phyloP scores from a whole-genome alignment of 179 eudicot genomes.

The Silene vulgaris region DNA sequence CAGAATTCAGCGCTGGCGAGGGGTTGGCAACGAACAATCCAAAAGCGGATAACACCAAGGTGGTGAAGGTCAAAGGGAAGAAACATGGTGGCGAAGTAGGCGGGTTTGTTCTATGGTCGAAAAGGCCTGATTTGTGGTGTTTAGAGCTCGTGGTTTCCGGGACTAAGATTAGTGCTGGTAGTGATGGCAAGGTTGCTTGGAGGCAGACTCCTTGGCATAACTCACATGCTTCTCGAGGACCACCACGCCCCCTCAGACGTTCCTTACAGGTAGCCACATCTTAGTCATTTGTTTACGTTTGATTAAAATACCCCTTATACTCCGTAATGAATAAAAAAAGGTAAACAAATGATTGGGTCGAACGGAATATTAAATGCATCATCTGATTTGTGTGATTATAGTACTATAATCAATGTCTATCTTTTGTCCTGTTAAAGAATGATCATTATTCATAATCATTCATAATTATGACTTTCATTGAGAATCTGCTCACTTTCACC shows the following conservation, averaged over 20 bases:
- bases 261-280: slow-evolving; percentile 59
- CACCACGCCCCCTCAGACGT: slow-evolving; percentile 84
- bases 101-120: slow-evolving; percentile 86
- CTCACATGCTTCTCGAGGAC: slow-evolving; percentile 85
- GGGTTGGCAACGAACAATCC: slow-evolving; percentile 27
- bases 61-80: slow-evolving; percentile 50
- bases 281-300: no score
- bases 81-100: slow-evolving; percentile 63
- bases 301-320: no score
- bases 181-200: slow-evolving; percentile 96
- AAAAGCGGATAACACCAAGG: slow-evolving; percentile 29
- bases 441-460: neutral
- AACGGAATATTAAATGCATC: neutral
- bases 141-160: slow-evolving; percentile 82
- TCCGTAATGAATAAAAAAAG: no score
- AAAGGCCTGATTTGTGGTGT: slow-evolving; percentile 76
- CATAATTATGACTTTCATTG: slow-evolving; percentile 10
- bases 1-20: slow-evolving; percentile 61
- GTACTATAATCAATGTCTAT: neutral
- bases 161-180: slow-evolving; percentile 78
- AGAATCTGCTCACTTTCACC: slow-evolving; percentile 17
- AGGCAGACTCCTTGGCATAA: slow-evolving; percentile 91
- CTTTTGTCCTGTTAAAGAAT: neutral
- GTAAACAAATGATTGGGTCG: no score
- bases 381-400: neutral